Base-by-base conservation (phyloP, 352 stramenopile genomes). In the Phytophthora sansomeana region DNA sequence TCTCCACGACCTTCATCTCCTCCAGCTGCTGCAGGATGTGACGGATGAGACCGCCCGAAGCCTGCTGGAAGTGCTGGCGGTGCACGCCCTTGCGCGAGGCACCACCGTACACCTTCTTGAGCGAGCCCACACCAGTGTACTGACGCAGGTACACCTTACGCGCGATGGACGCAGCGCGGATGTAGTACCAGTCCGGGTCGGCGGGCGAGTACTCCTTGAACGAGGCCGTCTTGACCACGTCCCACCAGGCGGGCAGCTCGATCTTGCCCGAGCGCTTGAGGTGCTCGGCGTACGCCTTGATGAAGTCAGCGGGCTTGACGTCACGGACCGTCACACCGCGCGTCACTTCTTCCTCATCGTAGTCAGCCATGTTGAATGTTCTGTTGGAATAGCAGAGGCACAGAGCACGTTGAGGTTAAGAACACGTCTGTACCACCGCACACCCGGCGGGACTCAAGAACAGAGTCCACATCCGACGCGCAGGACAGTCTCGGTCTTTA, bases 231-330 rank as follows among this genome's bases (percentile, higher is more conserved):
- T 99, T 99, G 55, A 99, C 96, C 60, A 99, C 92, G 74, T 99
- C 97, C 74, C 92, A 96, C 97, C 97, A 99, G 36, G 96, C 95
- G 56, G 97, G 97, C 55, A 99, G 87, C 80, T 99, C 96, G 73
- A 99, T 98, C 83, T 99, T 98, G 74, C 98, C 97, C 42, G 95
- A 98, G 75, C 98, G 98, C 89, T 99, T 99, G 63, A 99, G 88
- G 83, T 99, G 97, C 83, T 99, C 95, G 33, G 97, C 97, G 82
- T 99, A 99, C 52, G 96, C 93, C 83, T 97, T 93, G 80, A 99
- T 99, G 84, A 99, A 99, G 63, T 97, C 92, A 75, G 92, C 90
- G 56, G 97, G 81, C 76, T 93, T 90, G 57, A 99, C 96, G 77
- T 99, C 97, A 78, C 97, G 93, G 44, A 99, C 97, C 71, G 95